Conservation (phyloP, 371 early-diverging fungal genomes). For the Mycotypha africana region DNA sequence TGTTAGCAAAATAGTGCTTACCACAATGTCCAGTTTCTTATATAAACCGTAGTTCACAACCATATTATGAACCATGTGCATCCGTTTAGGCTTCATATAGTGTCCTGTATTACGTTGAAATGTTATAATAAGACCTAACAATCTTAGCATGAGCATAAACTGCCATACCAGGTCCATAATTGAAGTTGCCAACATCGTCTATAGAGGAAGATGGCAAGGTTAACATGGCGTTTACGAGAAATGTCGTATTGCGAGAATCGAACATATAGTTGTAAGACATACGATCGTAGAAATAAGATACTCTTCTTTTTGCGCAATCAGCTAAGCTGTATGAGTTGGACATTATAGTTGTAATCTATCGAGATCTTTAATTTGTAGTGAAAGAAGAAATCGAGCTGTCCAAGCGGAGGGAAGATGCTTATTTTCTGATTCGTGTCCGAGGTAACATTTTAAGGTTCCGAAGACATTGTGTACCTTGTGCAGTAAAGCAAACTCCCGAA, state of each 20-base stretch:
- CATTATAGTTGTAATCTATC: too few relatives aligned
- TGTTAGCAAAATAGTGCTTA: too few relatives aligned
- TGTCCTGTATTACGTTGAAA: slow-evolving; percentile 48
- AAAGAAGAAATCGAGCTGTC: too few relatives aligned
- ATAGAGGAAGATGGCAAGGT: not conserved
- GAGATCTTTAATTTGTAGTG: too few relatives aligned
- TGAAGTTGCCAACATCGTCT: slow-evolving; percentile 86
- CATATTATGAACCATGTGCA: slow-evolving; percentile 97
- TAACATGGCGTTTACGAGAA: not conserved
- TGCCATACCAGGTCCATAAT: slow-evolving; percentile 73
- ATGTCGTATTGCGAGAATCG: too few relatives aligned
- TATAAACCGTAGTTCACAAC: slow-evolving; percentile 95
- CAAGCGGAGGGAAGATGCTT: too few relatives aligned
- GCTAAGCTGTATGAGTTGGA: slow-evolving; percentile 46
- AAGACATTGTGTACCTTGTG: too few relatives aligned
- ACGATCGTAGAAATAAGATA: slow-evolving; percentile 79
- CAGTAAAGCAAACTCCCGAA: too few relatives aligned
- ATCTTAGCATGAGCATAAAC: not conserved
- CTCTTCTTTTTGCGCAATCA: slow-evolving; percentile 55
- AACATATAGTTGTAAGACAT: too few relatives aligned
- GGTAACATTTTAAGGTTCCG: too few relatives aligned
- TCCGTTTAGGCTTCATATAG: slow-evolving; percentile 99
- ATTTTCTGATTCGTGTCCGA: too few relatives aligned
- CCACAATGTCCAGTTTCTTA: slow-evolving; percentile 89
- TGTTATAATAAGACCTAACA: not conserved